Base-by-base conservation (phyloP, 768 basidiomycete genomes). In the Phylloporus sp. region DNA sequence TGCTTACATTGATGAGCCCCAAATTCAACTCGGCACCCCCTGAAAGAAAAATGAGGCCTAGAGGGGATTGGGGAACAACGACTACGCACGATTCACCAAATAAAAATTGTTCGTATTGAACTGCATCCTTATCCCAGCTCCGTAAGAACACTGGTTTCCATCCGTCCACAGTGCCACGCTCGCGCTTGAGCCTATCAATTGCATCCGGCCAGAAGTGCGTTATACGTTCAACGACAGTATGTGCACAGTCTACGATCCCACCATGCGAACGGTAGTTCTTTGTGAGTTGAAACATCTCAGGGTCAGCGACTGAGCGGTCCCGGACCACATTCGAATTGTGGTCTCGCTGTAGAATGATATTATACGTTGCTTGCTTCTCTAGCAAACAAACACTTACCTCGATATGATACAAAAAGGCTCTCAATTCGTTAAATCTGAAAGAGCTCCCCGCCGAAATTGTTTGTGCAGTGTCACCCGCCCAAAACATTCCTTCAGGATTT, bases 401-500 rank as follows among this genome's bases (percentile, higher is more conserved):
- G 1, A 81, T 62, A 39, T 82, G 74, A 50, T 77, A 80, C 26
- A 86, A 55, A 55, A 85, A 86, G 1, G 87, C 79, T 61, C 82
- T 88, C 45, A 90, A 61, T 39, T 88, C 85, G 48, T 84, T 71
- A 61, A 90, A 90, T 10, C 81, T 71, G 57, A 90, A 90, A 0
- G 84, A 77, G 54, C 84, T 86, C 3, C 87, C 88, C 1, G 79
- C 76, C 0, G 85, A 81, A 34, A 90, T 89, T 0, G 87, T 85
- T 56, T 90, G 88, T 0, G 88, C 86, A 0, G 88, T 88, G 60
- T 90, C 88, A 0, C 88, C 88, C 2, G 86, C 87, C 84, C 85
- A 88, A 55, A 89, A 85, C 18, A 88, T 66, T 0, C 87, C 86
- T 45, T 85, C 70, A 0, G 79, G 76, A 58, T 88, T 88, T 11